A percentile compares a stretch with the other conserved stretches of the same genome.
These are phyloP conservation scores for Leccinellum albellum DNA, from an alignment of 768 basidiomycete species.

Conservation along the genomic window DNA sequence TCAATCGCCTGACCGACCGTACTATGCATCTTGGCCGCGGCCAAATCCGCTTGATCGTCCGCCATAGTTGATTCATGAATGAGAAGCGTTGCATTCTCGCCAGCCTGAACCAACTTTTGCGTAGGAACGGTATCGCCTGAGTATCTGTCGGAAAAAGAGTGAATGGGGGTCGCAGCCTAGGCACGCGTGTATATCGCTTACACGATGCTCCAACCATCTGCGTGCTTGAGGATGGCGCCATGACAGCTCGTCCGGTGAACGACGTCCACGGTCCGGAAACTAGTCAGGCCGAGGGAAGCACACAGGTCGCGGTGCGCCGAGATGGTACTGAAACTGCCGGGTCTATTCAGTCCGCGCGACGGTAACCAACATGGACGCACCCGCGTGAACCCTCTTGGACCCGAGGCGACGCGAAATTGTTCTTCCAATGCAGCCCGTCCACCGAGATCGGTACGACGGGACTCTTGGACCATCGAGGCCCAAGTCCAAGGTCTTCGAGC, in stretches of 20 bases:
- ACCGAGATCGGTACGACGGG: constrained; percentile 55
- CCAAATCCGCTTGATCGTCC: constrained; percentile 75
- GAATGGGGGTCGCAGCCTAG: not conserved
- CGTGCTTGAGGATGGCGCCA: constrained; percentile 65
- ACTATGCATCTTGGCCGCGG: constrained; percentile 75
- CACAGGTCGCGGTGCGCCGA: constrained; percentile 44
- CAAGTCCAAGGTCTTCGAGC: constrained; percentile 68
- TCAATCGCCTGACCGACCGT: constrained; percentile 87
- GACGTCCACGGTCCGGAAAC: constrained; percentile 68
- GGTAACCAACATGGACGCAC: not conserved
- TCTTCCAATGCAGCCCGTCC: constrained; percentile 51
- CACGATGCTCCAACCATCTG: constrained; percentile 50
- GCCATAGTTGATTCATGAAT: constrained; percentile 96
- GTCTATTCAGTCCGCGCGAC: not conserved
- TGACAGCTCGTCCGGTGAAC: constrained; percentile 69
- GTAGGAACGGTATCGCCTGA: constrained; percentile 90
- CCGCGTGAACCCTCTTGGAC: not conserved
- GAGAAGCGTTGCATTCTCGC: constrained; percentile 67
- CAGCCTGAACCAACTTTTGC: constrained; percentile 60
- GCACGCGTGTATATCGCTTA: constrained; percentile 17
- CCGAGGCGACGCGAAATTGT: constrained; percentile 32
- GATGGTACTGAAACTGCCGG: constrained; percentile 37
- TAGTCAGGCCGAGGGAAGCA: constrained; percentile 50
- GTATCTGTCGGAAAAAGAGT: constrained; percentile 35
- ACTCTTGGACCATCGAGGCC: constrained; percentile 38